Percentiles rank a stretch among this genome's conserved stretches.
phyloP scores from a whole-genome alignment of 345 rosid species.

The Excoecaria agallocha region DNA sequence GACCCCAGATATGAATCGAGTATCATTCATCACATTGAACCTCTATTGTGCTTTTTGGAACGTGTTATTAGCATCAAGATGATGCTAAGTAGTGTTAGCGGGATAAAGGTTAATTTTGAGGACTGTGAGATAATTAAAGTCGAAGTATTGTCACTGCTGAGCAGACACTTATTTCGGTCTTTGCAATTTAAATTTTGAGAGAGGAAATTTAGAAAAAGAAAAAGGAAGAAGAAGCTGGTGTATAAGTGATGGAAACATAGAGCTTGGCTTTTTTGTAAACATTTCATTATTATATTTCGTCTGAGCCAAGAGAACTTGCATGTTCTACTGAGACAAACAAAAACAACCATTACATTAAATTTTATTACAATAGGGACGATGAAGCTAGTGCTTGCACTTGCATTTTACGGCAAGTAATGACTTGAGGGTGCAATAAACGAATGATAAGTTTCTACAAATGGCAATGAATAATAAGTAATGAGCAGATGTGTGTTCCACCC shows the following conservation, averaged over 20 bases:
- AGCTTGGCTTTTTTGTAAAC: neutral
- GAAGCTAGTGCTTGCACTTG: slow-evolving; percentile 11
- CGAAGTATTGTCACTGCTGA: slow-evolving; percentile 37
- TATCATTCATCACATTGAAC: slow-evolving; percentile 16
- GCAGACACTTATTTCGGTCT: slow-evolving; percentile 31
- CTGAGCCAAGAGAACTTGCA: neutral
- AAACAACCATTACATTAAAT: slow-evolving; percentile 12
- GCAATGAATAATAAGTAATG: slow-evolving; percentile 9
- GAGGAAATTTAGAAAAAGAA: slow-evolving; percentile 2
- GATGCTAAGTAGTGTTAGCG: slow-evolving; percentile 31
- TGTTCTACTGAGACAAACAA: neutral
- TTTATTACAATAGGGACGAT: neutral
- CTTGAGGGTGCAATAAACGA: slow-evolving; percentile 4
- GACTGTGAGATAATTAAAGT: slow-evolving; percentile 33
- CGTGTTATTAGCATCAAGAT: slow-evolving; percentile 28
- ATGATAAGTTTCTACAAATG: slow-evolving; percentile 18
- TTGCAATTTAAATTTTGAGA: slow-evolving; percentile 1
- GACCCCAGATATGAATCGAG: neutral
- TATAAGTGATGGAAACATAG: neutral
- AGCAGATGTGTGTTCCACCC: slow-evolving; percentile 37
- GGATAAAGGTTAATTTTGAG: slow-evolving; percentile 27
- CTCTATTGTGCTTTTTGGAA: slow-evolving; percentile 17
- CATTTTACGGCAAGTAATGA: slow-evolving; percentile 11
- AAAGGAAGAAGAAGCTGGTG: neutral
- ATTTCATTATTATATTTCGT: neutral